Conservation (phyloP, 495 filamentous ascomycete species). For the Geoglossum glabrum region DNA sequence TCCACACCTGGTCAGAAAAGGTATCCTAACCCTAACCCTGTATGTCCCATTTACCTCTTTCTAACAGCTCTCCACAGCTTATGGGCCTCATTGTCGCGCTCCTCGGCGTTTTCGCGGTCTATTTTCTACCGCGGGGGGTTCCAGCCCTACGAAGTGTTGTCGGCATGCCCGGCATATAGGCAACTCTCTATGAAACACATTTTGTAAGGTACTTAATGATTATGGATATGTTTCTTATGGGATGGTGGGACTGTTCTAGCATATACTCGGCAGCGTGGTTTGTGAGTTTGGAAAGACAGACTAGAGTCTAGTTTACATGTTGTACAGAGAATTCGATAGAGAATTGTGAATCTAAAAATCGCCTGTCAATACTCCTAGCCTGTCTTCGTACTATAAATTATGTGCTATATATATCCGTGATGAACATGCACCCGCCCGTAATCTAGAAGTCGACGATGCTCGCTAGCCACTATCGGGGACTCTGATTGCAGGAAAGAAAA, state of each 20-base stretch:
- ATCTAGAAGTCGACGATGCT: too few species aligned
- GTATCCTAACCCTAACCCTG: slow-evolving; percentile 24
- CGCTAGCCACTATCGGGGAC: too few species aligned
- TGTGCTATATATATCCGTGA: too few species aligned
- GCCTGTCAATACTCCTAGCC: too few species aligned
- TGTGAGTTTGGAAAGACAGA: neutral
- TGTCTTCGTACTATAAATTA: too few species aligned
- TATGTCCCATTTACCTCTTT: slow-evolving; percentile 6
- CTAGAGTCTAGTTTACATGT: neutral
- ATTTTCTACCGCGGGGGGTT: slow-evolving; percentile 51
- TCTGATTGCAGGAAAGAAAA: neutral
- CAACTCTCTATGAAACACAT: neutral
- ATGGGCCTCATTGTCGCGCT: slow-evolving; percentile 55
- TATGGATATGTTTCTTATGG: neutral
- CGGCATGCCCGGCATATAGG: slow-evolving; percentile 55
- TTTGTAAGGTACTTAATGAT: neutral
- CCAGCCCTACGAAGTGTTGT: slow-evolving; percentile 42
- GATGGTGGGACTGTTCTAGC: neutral
- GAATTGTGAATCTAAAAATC: neutral
- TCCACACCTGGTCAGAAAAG: slow-evolving; percentile 98
- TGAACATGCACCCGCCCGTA: too few species aligned
- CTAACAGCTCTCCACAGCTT: slow-evolving; percentile 26
- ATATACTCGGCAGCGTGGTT: neutral
- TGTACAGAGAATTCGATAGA: neutral
- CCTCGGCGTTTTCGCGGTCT: slow-evolving; percentile 45